Base-by-base conservation (phyloP, 1,139 yeast genomes). In the Kurtzmaniella quercitrusa region DNA sequence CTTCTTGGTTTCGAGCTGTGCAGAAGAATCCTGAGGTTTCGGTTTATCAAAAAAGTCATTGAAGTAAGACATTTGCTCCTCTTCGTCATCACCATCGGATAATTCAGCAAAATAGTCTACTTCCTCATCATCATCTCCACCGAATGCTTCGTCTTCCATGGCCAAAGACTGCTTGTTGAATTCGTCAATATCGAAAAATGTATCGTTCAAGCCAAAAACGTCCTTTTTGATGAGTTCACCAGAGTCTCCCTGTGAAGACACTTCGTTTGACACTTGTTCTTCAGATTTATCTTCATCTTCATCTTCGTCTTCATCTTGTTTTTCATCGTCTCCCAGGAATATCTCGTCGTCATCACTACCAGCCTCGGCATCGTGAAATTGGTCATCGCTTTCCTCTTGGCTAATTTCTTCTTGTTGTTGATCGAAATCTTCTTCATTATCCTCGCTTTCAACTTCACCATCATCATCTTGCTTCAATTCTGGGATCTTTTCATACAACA, bases 141-240 rank as follows among this genome's bases (percentile, higher is more conserved):
- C 72, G 23, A 69, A 71, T 37, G 66, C 67, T 12, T 63, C 63
- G 33, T 76, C 65, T 56, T 88, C 96, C 55, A 84, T 74, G 2
- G 81, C 88, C 39, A 87, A 61, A 5, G 88, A 81, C 59, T 89
- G 95, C 56, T 79, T 82, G 61, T 89, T 87, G 66, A 87, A 91
- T 39, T 84, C 86, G 50, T 88, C 95, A 34, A 93, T 79, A 47
- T 88, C 82, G 59, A 93, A 93, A 52, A 91, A 84, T 8, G 81
- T 88, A 56, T 88, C 96, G 56, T 91, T 87, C 38, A 89, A 71
- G 2, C 91, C 95, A 54, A 74, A 78, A 2, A 65, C 76, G 52
- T 80, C 84, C 46, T 76, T 71, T 23, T 50, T 50, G 15, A 45
- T 46, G 35, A 40, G 58, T 17, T 47, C 56, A 49, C 57, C 17